phyloP scores from a whole-genome alignment of 305 asterid species.

The Rubia balearica region DNA sequence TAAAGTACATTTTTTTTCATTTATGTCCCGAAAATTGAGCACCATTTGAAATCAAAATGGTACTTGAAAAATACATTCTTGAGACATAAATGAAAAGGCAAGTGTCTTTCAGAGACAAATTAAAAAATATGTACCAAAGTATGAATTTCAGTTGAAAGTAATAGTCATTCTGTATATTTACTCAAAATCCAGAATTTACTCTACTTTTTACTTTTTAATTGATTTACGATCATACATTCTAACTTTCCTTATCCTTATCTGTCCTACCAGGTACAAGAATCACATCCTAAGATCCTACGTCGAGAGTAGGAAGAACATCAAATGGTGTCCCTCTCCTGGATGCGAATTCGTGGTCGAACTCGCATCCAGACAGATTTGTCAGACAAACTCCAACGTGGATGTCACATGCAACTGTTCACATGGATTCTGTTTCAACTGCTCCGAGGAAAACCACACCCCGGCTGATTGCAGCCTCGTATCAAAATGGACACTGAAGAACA shows the following conservation, averaged over 20 bases:
- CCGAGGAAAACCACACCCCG: constrained; percentile 5
- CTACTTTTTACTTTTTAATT: too few relatives aligned
- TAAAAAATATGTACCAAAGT: too few relatives aligned
- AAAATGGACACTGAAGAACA: constrained; percentile 4
- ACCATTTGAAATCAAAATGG: too few relatives aligned
- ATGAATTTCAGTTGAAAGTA: too few relatives aligned
- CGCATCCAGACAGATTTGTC: too few relatives aligned
- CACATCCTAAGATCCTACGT: constrained; percentile 59
- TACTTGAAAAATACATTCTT: constrained; percentile 8
- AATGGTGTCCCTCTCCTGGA: constrained; percentile 4
- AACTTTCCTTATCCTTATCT: too few relatives aligned
- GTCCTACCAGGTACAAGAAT: constrained; percentile 33
- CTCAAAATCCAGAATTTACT: too few relatives aligned
- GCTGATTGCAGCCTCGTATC: neutral
- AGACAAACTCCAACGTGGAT: neutral
- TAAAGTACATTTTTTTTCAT: too few relatives aligned
- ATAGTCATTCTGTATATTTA: too few relatives aligned
- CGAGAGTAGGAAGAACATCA: constrained; percentile 52
- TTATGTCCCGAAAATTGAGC: too few relatives aligned
- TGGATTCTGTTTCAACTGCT: constrained; percentile 8
- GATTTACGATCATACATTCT: too few relatives aligned
- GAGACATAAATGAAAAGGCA: neutral
- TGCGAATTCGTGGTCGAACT: constrained; percentile 6
- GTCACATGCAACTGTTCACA: neutral
- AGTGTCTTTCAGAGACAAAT: constrained; percentile 41